Percentiles rank a stretch among this genome's conserved stretches.
Evolutionary conservation across 305 asterid genomes (phyloP).

Genomic region (Salvia sclarea): DNA sequence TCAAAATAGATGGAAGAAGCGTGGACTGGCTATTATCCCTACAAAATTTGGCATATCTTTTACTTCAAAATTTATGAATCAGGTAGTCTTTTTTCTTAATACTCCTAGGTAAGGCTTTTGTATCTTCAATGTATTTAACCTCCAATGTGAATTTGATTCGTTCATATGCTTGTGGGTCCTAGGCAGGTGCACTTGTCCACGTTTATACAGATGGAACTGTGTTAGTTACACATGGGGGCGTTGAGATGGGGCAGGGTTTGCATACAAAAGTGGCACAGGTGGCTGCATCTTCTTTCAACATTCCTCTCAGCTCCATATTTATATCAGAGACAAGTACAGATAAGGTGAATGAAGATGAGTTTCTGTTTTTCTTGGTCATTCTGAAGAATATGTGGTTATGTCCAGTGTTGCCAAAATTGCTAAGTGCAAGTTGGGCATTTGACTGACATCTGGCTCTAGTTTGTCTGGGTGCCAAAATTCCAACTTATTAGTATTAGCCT

Average conservation of each 20-base stretch:
- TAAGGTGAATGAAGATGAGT: conserved; percentile 54
- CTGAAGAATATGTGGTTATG: neutral
- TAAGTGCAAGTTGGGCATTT: neutral
- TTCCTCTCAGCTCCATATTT: conserved; percentile 87
- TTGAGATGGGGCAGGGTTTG: conserved; percentile 99
- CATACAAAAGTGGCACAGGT: conserved; percentile 96
- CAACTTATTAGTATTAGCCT: neutral
- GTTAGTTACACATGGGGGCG: conserved; percentile 95
- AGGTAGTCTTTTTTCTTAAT: conserved; percentile 47
- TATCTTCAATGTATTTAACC: conserved; percentile 3
- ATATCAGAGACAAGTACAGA: conserved; percentile 98
- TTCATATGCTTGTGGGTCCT: conserved; percentile 26
- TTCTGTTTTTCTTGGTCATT: neutral
- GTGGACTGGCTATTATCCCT: conserved; percentile 83
- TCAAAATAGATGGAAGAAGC: conserved; percentile 83
- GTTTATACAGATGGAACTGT: conserved; percentile 97
- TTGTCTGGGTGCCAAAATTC: neutral
- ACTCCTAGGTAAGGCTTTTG: neutral
- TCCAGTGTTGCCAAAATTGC: neutral
- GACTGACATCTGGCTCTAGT: neutral
- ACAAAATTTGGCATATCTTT: conserved; percentile 95
- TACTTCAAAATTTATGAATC: conserved; percentile 87
- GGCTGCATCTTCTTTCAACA: conserved; percentile 85
- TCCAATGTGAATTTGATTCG: conserved; percentile 13
- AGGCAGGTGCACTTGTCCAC: conserved; percentile 99